Evolutionary conservation across 192 early-diverging fungal genomes (phyloP), one percentile per base, ranked within the genome.

Genomic region (Cladochytrium replicatum): DNA sequence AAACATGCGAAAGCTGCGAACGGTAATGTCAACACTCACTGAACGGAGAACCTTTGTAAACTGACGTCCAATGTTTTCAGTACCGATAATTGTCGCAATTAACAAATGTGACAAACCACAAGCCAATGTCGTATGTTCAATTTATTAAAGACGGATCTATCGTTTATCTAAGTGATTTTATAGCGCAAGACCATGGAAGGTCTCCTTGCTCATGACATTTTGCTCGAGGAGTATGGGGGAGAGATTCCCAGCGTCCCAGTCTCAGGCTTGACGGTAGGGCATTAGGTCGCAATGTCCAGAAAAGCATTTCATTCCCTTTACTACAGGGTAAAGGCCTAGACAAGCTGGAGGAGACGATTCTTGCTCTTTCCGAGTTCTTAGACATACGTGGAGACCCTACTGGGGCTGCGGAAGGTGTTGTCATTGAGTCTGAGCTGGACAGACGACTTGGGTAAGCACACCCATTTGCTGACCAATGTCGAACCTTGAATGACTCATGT

Each of bases 71-170:
- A 17, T 3, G 3, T 3, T 3, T 41, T 2, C 34, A 65, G 72
- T 91, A 15, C 90, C 92, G 17, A 80, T 98, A 30, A 82, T 98
- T 51, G 91, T 98, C 0, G 94, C 94, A 0, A 84, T 98, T 47
- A 98, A 94, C 78, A 98, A 98, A 64, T 94, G 92, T 60, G 94
- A 98, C 67, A 95, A 91, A 54, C 85, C 81, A 17, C 84, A 83
- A 2, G 56, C 58, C 21, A 54, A 69, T 31, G 43, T 57, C 21
- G 63, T 63, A 48, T 29, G 2, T 50, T n/a, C 42, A 9, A 27
- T 46, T 17, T 19, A 24, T 7, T 21, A 1, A 6, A 30, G 1
- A 21, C 34, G 26, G 1, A 8, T 32, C 6, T 50, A 8, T 32
- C 11, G 24, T 28, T 6, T 17, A 52, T 29, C 19, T 1, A 9